Evolutionary conservation across 208 protist species (phyloP).

Genomic region (Angomonas ambiguus): DNA sequence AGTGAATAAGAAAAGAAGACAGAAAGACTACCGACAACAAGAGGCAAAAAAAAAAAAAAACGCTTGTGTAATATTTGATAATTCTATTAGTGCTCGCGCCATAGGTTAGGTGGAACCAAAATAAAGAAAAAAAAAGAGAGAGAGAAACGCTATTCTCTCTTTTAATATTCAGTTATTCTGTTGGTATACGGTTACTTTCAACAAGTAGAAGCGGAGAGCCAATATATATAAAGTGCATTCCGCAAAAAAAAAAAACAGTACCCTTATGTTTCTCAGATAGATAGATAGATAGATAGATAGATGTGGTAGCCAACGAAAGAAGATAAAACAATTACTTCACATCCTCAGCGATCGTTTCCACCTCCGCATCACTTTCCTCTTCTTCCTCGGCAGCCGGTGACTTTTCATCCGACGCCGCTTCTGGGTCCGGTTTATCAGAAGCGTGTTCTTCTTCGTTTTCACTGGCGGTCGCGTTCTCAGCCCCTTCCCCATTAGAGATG

Average conservation of each 20-base stretch:
- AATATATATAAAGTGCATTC: too few relatives aligned
- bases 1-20: background rate
- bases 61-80: too few relatives aligned
- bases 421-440: background rate
- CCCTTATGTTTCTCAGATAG: background rate
- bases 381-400: background rate
- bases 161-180: too few relatives aligned
- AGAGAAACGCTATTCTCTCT: too few relatives aligned
- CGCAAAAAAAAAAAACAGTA: too few relatives aligned
- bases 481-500: conserved; percentile 9
- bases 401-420: background rate
- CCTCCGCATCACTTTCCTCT: background rate
- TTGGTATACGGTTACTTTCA: too few relatives aligned
- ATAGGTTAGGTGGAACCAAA: background rate
- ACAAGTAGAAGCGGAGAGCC: too few relatives aligned
- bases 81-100: too few relatives aligned
- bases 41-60: background rate
- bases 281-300: background rate
- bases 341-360: background rate
- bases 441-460: conserved; percentile 18
- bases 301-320: background rate
- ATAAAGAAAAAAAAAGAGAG: background rate
- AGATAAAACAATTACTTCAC: background rate
- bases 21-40: background rate
- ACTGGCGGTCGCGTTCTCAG: conserved; percentile 11